Base-by-base conservation (phyloP, 345 rosid species). In the Draba incana region DNA sequence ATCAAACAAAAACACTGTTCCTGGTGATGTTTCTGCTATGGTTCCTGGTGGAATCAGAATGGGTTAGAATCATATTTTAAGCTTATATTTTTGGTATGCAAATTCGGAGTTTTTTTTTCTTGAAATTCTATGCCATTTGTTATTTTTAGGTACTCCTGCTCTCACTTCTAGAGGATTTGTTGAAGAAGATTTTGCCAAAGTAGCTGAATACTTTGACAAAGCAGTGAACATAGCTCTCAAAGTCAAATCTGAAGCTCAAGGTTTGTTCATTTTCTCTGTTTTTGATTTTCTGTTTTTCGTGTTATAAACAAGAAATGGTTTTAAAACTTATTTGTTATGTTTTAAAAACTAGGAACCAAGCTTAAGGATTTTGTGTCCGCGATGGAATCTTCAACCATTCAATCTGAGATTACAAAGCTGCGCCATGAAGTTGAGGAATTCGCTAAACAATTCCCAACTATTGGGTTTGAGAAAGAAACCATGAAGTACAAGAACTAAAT, bases 1-100 rank as follows among this genome's bases (percentile, higher is more conserved):
- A 70, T 92, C 99, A 42, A 94, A 94, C 90, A 94, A 94, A 75
- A 94, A 94, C 84, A 94, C 99, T 28, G 97, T 94, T 68, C 99
- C 99, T 14, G 99, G 99, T 69, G 99, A 94, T 76, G 99, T 94
- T 73, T 94, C 99, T 69, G 99, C 99, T 57, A 94, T 94, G 99
- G 99, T 94, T 77, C 99, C 99, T 30, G 99, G 99, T 62, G 99
- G 99, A 84, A 94, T 94, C 77, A 84, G 99, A 76, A 94, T 94
- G 99, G 99, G 99, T 93, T 83, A 70, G 60, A 67, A 38, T 54
- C 71, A 50, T 48, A 15, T 3, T 3, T 15, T 13, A 14, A 10
- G 35, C 43, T 7, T 38, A 33, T 39, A 16, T 5, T 42, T 20
- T 41, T 24, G 16, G 10, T 66, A 55, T 10, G 3, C 20, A 13